Conservation (phyloP, 306 rosid species). For the Sicyos edulis region DNA sequence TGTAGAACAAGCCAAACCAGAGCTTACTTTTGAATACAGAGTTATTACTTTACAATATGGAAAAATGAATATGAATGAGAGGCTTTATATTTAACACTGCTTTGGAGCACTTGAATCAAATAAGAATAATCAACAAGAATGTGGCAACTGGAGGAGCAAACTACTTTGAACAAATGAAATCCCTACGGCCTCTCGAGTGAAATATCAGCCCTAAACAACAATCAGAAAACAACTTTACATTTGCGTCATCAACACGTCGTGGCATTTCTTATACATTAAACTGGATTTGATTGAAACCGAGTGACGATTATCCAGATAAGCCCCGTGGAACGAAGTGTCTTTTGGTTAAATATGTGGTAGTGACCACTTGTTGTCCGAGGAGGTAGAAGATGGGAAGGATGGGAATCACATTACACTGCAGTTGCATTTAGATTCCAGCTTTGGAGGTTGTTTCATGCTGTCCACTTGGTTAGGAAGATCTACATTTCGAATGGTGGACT, state of each 20-base stretch:
- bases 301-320: constrained; percentile 40
- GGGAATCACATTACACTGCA: constrained; percentile 82
- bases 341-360: constrained; percentile 9
- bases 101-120: constrained; percentile 37
- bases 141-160: constrained; percentile 38
- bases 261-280: constrained; percentile 55
- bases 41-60: constrained; percentile 23
- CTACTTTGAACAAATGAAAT: constrained; percentile 25
- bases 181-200: constrained; percentile 35
- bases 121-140: constrained; percentile 39
- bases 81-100: constrained; percentile 40
- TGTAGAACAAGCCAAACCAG: constrained; percentile 11
- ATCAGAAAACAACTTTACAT: constrained; percentile 51
- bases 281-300: constrained; percentile 42
- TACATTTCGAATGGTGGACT: constrained; percentile 40
- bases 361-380: constrained; percentile 4
- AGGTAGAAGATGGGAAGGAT: constrained; percentile 8
- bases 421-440: constrained; percentile 92
- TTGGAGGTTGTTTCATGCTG: constrained; percentile 68
- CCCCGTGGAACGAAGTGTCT: constrained; percentile 29
- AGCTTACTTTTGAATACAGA: background rate
- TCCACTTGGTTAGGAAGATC: constrained; percentile 71
- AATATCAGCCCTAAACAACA: constrained; percentile 26
- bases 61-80: constrained; percentile 40
- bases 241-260: constrained; percentile 51